Percentiles rank a stretch among this genome's conserved stretches.
phyloP scores from a whole-genome alignment of 371 early-diverging fungal genomes.

The Chytridiales sp. region DNA sequence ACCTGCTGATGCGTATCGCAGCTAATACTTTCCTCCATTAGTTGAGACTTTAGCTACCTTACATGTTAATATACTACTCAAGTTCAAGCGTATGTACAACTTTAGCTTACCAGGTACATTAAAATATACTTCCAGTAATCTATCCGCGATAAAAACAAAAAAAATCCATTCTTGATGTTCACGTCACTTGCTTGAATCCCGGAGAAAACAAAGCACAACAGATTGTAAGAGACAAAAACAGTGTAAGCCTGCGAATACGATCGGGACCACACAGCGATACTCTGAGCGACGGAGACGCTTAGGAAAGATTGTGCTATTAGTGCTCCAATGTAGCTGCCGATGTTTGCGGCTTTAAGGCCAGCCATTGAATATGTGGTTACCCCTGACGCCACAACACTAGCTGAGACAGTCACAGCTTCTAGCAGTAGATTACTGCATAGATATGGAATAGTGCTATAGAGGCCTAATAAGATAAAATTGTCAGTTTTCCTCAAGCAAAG shows the following conservation, averaged over 20 bases:
- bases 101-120: constrained; percentile 5
- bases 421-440: constrained; percentile 15
- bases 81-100: background rate
- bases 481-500: no score
- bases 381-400: constrained; percentile 9
- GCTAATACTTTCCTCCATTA: background rate
- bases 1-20: constrained; percentile 1
- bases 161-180: background rate
- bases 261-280: constrained; percentile 6
- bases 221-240: constrained; percentile 1
- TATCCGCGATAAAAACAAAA: background rate
- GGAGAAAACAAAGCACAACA: constrained; percentile 12
- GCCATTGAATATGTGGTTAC: constrained; percentile 19
- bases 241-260: constrained; percentile 11
- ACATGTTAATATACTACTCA: background rate
- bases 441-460: constrained; percentile 15
- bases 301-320: constrained; percentile 2
- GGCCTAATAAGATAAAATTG: no score
- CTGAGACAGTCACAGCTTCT: background rate
- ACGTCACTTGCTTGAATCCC: constrained; percentile 7
- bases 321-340: constrained; percentile 4
- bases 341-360: background rate
- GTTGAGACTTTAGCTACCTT: constrained; percentile 1
- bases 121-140: constrained; percentile 8
- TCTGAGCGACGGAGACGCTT: constrained; percentile 8